Base-by-base conservation (phyloP, 2,329 filamentous ascomycete genomes). In the Exophiala aquamarina region DNA sequence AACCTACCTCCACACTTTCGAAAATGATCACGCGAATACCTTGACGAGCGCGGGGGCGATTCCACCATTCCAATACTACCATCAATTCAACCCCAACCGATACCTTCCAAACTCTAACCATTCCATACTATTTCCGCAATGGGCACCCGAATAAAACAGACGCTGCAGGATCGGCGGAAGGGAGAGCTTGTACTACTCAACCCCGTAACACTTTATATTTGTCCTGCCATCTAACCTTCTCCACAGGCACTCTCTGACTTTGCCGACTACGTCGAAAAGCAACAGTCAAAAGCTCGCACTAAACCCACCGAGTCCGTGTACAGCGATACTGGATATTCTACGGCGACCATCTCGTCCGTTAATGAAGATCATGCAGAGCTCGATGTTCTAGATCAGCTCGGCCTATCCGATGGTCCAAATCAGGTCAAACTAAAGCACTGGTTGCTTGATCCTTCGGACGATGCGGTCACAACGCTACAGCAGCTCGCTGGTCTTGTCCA, bases 191-290 rank as follows among this genome's bases (percentile, higher is more conserved):
- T 92, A 79, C 51, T 79, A 61, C 37, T 23, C 19, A 23, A 28
- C 31, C 28, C 21, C 38, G 41, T 28, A 55, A 15, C n/a, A 41
- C 21, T 21, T 41, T n/a, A 38, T 18, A 26, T 21, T n/a, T n/a
- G n/a, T n/a, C n/a, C 26, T 35, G 32, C 18, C 19, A 31, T 39
- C 41, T 44, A 29, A 50, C 36, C 41, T 39, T 13, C 44, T 32
- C 48, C 15, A 26, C 46, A 84, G 81, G 91, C 92, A 10, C 78
- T 98, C 46, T 93, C 87, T 73, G 93, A 97, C 61, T 98, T 98
- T 66, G 90, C 91, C 67, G 93, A 98, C 63, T 97, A 96, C 63
- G 93, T 96, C 57, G 90, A 97, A 68, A 87, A 90, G 66, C 91
- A 97, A 66, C 93, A 97, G 68, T 83, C 84, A 18, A 54, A 55